phyloP scores from a whole-genome alignment of 75 land plant genomes.

The Larix kaempferi region DNA sequence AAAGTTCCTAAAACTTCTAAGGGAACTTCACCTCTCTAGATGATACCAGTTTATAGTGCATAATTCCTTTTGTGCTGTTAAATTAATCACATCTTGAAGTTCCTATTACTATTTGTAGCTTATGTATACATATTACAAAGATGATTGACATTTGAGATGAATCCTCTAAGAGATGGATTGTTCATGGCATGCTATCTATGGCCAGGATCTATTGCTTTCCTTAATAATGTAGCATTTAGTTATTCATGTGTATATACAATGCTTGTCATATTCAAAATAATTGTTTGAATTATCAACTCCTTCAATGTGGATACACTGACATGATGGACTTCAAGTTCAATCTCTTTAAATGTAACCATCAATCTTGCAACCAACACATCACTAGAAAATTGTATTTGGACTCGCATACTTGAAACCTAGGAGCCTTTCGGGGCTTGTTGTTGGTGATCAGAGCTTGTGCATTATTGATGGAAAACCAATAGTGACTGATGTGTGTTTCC shows the following conservation, averaged over 20 bases:
- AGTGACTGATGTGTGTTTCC: no score
- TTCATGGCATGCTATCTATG: not conserved
- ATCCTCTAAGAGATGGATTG: not conserved
- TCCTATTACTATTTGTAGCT: not conserved
- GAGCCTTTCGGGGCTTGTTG: no score
- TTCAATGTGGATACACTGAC: conserved; percentile 46
- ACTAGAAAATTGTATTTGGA: no score
- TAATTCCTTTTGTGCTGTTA: not conserved
- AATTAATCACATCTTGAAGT: not conserved
- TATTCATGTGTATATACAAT: conserved; percentile 11
- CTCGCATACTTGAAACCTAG: no score
- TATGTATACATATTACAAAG: not conserved
- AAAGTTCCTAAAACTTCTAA: not conserved
- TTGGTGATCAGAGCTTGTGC: no score
- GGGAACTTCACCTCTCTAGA: not conserved
- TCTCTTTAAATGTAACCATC: conserved; percentile 40
- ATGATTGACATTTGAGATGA: not conserved
- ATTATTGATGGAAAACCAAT: no score
- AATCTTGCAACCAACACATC: conserved; percentile 35
- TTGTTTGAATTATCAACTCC: conserved; percentile 43
- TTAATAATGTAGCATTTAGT: conserved; percentile 14
- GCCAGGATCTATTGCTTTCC: conserved; percentile 1
- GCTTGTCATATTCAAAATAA: conserved; percentile 41
- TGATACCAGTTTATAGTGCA: not conserved
- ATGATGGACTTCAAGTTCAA: conserved; percentile 45